phyloP scores from a whole-genome alignment of 495 filamentous ascomycete species.

The Neurospora tetraspora region DNA sequence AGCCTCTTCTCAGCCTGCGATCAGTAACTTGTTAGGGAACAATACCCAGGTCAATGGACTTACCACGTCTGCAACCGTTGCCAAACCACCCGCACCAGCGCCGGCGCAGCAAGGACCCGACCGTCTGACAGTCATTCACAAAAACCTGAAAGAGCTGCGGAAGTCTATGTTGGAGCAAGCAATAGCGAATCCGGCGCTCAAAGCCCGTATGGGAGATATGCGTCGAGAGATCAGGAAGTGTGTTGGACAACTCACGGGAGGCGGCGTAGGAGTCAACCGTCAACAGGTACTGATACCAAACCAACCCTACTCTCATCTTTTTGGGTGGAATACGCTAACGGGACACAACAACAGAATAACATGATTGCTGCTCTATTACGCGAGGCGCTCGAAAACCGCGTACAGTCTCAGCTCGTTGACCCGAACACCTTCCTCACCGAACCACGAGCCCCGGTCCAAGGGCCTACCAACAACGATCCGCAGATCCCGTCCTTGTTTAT shows the following conservation, averaged over 20 bases:
- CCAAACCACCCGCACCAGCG: not conserved
- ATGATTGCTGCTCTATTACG: conserved; percentile 41
- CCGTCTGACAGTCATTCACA: conserved; percentile 59
- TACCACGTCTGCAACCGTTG: not conserved
- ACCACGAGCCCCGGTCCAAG: conserved; percentile 43
- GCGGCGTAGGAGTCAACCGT: conserved; percentile 49
- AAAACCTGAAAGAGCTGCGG: conserved; percentile 62
- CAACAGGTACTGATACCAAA: conserved; percentile 35
- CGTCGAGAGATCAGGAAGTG: conserved; percentile 59
- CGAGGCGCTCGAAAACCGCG: conserved; percentile 28
- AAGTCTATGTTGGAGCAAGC: conserved; percentile 43
- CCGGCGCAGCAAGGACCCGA: not conserved
- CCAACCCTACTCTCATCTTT: not conserved
- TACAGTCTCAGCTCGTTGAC: conserved; percentile 50
- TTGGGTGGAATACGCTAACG: conserved; percentile 1
- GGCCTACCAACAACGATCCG: conserved; percentile 42
- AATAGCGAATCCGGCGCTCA: conserved; percentile 37
- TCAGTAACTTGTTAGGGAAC: conserved; percentile 1
- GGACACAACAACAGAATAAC: conserved; percentile 2
- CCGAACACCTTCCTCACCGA: conserved; percentile 56
- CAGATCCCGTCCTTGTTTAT: conserved; percentile 58
- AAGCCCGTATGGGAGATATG: conserved; percentile 61
- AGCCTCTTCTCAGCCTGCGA: not conserved
- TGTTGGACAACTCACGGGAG: conserved; percentile 63
- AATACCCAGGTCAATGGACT: conserved; percentile 4